Percentiles rank a stretch among this genome's conserved stretches.
phyloP scores from a whole-genome alignment of 1,139 yeast genomes.

The Lodderomyces pseudojiufengensis region DNA sequence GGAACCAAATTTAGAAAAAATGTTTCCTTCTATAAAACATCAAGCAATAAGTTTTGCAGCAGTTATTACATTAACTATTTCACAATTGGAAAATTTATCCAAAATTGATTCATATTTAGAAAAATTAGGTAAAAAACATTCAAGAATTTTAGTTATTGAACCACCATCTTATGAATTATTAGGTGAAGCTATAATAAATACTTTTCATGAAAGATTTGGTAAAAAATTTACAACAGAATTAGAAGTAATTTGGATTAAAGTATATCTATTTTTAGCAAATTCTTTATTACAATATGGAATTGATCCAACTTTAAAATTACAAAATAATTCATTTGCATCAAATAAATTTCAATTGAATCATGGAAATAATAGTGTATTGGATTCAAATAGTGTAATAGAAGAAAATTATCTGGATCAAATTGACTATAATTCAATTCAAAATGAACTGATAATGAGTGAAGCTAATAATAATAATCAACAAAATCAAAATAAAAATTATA shows the following conservation, averaged over 20 bases:
- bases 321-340: neutral
- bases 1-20: conserved; percentile 50
- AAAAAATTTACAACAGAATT: conserved; percentile 44
- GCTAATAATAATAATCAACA: no score
- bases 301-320: conserved; percentile 47
- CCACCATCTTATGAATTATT: conserved; percentile 69
- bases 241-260: conserved; percentile 71
- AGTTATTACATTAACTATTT: conserved; percentile 61
- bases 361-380: no score
- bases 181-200: conserved; percentile 74
- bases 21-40: conserved; percentile 64
- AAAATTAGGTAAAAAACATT: conserved; percentile 69
- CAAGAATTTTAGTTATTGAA: conserved; percentile 72
- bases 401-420: no score
- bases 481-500: no score
- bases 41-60: conserved; percentile 82
- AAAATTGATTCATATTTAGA: conserved; percentile 57
- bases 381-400: no score
- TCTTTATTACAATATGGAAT: conserved; percentile 60
- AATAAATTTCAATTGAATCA: no score
- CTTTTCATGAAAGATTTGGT: conserved; percentile 67
- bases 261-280: conserved; percentile 61
- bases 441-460: no score
- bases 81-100: conserved; percentile 38
- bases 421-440: no score